Conservation (phyloP, 345 rosid species). For the Microcos paniculata region DNA sequence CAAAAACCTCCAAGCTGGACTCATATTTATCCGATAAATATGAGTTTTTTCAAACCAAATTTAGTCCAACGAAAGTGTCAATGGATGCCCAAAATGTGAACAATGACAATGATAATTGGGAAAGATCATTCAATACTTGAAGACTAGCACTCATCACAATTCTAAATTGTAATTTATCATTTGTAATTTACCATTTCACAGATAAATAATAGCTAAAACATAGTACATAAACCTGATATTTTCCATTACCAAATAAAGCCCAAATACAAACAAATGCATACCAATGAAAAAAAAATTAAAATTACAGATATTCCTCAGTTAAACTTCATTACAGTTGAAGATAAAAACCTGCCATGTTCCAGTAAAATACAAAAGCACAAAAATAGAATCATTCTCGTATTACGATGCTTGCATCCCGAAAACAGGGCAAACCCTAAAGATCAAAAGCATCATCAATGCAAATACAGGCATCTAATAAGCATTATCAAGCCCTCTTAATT, state of each 20-base stretch:
- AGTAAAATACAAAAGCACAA: too few species aligned
- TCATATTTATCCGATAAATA: not conserved
- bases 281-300: not conserved
- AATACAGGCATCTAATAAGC: too few species aligned
- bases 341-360: too few species aligned
- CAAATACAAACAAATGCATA: not conserved
- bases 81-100: not conserved
- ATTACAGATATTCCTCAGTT: not conserved
- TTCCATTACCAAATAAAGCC: not conserved
- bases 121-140: not conserved
- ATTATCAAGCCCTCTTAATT: not conserved
- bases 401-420: too few species aligned
- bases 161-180: not conserved
- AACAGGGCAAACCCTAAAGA: too few species aligned
- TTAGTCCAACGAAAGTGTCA: not conserved
- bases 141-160: not conserved
- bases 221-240: not conserved
- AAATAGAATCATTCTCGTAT: too few species aligned
- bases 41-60: not conserved
- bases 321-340: not conserved
- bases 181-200: too few species aligned
- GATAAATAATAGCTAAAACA: not conserved
- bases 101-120: not conserved
- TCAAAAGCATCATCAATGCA: not conserved
- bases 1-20: not conserved